Evolutionary conservation across 805 yeast genomes (phyloP).

Genomic region (Spathaspora passalidarum): DNA sequence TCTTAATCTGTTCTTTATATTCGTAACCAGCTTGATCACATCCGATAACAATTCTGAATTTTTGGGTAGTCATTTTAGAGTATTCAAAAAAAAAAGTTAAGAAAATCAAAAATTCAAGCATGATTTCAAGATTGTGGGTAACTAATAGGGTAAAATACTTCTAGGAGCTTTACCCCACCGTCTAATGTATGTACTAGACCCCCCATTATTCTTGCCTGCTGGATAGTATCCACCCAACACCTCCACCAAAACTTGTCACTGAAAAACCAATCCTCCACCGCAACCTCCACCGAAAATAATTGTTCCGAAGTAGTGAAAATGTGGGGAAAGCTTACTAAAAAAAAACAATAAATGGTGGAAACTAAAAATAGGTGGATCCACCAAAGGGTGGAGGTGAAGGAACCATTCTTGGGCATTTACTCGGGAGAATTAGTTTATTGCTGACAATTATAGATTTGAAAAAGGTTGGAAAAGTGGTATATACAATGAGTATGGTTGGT

Average conservation of each 20-base stretch:
- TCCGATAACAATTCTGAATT: constrained; percentile 33
- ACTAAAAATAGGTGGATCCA: not conserved
- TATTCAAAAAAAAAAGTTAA: not conserved
- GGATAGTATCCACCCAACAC: not conserved
- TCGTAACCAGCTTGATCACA: constrained; percentile 45
- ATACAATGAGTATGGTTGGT: too few relatives aligned
- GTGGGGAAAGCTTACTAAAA: not conserved
- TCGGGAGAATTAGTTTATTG: not conserved
- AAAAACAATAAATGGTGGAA: not conserved
- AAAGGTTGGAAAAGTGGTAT: too few relatives aligned
- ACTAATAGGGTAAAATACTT: not conserved
- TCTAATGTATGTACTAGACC: too few relatives aligned
- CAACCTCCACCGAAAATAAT: not conserved
- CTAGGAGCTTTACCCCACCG: not conserved
- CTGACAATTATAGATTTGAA: too few relatives aligned
- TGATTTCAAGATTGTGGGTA: not conserved
- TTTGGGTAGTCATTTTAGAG: constrained; percentile 1
- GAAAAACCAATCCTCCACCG: not conserved
- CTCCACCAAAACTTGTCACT: not conserved
- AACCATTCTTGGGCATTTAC: not conserved
- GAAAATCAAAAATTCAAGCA: not conserved
- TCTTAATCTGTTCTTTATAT: constrained; percentile 36
- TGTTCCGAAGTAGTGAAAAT: too few relatives aligned
- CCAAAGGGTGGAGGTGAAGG: not conserved
- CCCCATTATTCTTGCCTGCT: not conserved